phyloP scores from a whole-genome alignment of 2,329 filamentous ascomycete species.

The Colletotrichum tropicale region DNA sequence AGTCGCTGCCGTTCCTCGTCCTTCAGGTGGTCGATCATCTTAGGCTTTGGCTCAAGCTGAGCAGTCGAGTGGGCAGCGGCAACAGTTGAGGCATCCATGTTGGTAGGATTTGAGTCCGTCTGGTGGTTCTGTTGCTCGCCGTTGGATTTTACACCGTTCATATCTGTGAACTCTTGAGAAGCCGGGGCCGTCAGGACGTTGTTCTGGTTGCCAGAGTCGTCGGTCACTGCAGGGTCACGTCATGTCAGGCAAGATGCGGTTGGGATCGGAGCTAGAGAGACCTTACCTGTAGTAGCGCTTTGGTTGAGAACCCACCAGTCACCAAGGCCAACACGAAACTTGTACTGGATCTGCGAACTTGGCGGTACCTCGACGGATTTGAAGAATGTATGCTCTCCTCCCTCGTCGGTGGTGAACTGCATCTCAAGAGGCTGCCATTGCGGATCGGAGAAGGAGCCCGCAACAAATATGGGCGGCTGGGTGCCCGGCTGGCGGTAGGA shows the following conservation, averaged over 20 bases:
- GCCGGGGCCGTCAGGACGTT: conserved; percentile 42
- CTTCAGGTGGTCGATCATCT: not conserved
- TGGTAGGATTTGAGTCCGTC: not conserved
- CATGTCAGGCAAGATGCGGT: not conserved
- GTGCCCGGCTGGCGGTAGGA: conserved; percentile 65
- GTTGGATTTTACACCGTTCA: conserved; percentile 4
- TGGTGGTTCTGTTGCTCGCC: not conserved
- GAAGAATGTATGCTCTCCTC: conserved; percentile 63
- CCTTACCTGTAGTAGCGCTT: conserved; percentile 60
- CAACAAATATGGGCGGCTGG: conserved; percentile 71
- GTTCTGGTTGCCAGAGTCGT: conserved; percentile 52
- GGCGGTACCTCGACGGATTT: conserved; percentile 59
- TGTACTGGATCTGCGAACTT: conserved; percentile 72
- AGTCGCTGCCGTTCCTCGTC: conserved; percentile 34
- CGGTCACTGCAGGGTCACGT: conserved; percentile 35
- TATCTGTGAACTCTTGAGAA: not conserved
- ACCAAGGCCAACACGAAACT: conserved; percentile 70
- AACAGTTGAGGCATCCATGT: not conserved
- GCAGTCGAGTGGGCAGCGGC: not conserved
- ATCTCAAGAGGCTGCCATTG: conserved; percentile 73
- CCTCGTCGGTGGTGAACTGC: conserved; percentile 53
- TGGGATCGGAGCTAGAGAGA: not conserved
- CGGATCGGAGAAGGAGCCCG: conserved; percentile 70
- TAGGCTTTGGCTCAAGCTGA: conserved; percentile 26
- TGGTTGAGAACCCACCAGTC: conserved; percentile 77